phyloP scores from a whole-genome alignment of 768 basidiomycete genomes.

The Russula ochroleuca region DNA sequence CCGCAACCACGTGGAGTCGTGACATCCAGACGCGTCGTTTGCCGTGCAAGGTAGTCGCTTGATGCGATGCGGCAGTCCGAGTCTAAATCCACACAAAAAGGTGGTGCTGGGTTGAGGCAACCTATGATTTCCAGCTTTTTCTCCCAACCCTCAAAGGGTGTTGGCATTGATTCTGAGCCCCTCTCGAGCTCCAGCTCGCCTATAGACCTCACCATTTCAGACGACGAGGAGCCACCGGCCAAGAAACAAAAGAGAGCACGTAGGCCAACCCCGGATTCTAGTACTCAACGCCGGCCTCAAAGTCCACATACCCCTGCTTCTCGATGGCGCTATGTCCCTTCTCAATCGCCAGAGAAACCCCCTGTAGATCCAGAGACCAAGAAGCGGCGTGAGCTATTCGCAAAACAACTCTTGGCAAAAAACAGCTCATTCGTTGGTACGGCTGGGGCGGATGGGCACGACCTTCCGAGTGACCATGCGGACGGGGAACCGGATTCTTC shows the following conservation, averaged over 20 bases:
- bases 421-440: constrained; percentile 6
- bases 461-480: constrained; percentile 1
- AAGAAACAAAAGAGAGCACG: constrained; percentile 23
- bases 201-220: constrained; percentile 27
- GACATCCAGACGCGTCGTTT: background rate
- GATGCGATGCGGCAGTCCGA: background rate
- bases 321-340: constrained; percentile 24
- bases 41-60: background rate
- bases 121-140: constrained; percentile 25
- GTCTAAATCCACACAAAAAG: background rate
- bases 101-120: constrained; percentile 23
- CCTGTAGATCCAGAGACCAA: constrained; percentile 10
- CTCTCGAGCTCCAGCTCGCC: constrained; percentile 15
- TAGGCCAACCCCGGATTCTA: background rate
- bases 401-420: constrained; percentile 20
- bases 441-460: background rate
- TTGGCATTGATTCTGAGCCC: background rate
- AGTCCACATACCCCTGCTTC: constrained; percentile 4
- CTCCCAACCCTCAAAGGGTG: constrained; percentile 1
- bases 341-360: constrained; percentile 19
- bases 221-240: constrained; percentile 16
- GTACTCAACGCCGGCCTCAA: constrained; percentile 1
- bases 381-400: constrained; percentile 21
- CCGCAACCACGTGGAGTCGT: constrained; percentile 1
- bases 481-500: constrained; percentile 30